Percentiles rank a stretch among this genome's conserved stretches.
Conservation (phyloP, 345 rosid genomes). For the Euphorbia peplus region DNA sequence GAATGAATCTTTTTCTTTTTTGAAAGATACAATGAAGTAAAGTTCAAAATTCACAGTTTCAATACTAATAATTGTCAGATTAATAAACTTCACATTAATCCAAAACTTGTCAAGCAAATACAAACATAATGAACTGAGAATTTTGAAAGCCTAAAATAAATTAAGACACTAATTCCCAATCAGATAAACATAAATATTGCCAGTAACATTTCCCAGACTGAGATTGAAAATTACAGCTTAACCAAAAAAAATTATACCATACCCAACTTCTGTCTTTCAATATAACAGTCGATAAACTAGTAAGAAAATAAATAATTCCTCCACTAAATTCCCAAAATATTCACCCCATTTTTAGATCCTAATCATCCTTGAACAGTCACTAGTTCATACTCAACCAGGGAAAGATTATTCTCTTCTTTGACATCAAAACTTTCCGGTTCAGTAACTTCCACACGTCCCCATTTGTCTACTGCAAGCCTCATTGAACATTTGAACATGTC, state of each 20-base stretch:
- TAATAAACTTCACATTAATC: not conserved
- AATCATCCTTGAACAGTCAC: constrained; percentile 62
- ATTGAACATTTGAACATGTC: constrained; percentile 97
- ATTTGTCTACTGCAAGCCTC: constrained; percentile 96
- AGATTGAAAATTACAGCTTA: constrained; percentile 14
- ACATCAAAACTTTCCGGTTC: constrained; percentile 64
- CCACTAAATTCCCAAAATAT: constrained; percentile 18
- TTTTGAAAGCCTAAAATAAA: not conserved
- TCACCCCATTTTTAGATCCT: constrained; percentile 16
- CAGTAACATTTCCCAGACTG: not conserved
- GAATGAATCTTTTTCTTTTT: too few species aligned
- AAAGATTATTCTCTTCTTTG: constrained; percentile 74
- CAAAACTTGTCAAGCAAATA: not conserved
- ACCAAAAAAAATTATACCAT: constrained; percentile 11
- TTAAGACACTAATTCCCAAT: not conserved
- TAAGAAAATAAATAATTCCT: constrained; percentile 28
- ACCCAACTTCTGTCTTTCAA: constrained; percentile 18
- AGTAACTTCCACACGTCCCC: constrained; percentile 84
- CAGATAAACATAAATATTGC: not conserved
- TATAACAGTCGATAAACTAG: constrained; percentile 12
- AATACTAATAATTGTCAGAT: not conserved
- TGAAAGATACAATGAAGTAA: not conserved
- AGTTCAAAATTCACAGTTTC: not conserved
- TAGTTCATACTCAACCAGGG: constrained; percentile 83
- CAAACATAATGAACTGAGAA: not conserved